A percentile compares a stretch with the other conserved stretches of the same genome.
phyloP scores from a whole-genome alignment of 331 rosid genomes.

The Saraca asoca region DNA sequence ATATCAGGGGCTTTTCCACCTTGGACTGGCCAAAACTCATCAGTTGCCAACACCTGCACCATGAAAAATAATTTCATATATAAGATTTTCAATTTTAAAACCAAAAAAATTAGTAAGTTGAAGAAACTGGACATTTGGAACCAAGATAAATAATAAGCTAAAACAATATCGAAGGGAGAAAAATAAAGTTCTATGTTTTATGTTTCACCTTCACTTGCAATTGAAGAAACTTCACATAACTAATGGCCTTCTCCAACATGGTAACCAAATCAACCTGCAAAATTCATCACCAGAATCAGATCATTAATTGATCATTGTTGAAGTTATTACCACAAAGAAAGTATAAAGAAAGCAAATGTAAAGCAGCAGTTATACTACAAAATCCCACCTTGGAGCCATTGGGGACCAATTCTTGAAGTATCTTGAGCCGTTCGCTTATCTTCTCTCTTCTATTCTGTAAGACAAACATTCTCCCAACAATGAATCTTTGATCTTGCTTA shows the following conservation, averaged over 20 bases:
- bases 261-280: constrained; percentile 87
- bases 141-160: background rate
- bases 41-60: constrained; percentile 76
- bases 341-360: constrained; percentile 10
- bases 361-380: background rate
- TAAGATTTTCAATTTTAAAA: constrained; percentile 8
- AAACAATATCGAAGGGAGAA: background rate
- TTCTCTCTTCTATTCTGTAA: constrained; percentile 90
- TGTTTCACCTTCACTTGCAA: constrained; percentile 83
- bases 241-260: constrained; percentile 90
- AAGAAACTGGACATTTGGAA: constrained; percentile 4
- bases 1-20: constrained; percentile 86
- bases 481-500: constrained; percentile 33
- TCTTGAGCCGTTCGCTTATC: constrained; percentile 87
- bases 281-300: background rate
- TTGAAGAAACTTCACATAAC: constrained; percentile 92
- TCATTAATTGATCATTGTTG: background rate
- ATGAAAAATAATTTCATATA: background rate
- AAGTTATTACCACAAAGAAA: background rate
- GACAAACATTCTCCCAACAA: constrained; percentile 47
- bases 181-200: background rate
- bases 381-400: constrained; percentile 81
- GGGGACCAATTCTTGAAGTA: constrained; percentile 78
- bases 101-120: background rate
- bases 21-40: constrained; percentile 87